Conservation (phyloP, 2,329 filamentous ascomycete species). For the Aspergillus brunneoviolaceus region DNA sequence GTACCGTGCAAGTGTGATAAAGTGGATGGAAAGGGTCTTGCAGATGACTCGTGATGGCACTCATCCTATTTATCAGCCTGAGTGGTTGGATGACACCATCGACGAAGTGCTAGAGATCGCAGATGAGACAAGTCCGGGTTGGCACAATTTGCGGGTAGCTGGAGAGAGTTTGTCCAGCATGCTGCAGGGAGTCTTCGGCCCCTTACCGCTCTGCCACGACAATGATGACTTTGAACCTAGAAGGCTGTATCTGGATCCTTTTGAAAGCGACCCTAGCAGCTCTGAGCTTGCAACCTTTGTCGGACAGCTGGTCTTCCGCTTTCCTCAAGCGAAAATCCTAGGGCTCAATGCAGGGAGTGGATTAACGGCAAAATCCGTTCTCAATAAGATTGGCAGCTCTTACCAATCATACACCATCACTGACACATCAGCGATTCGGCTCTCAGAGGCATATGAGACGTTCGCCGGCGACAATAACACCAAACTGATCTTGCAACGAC, state of each 20-base stretch:
- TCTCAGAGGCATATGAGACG: constrained; percentile 26
- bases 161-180: not conserved
- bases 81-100: not conserved
- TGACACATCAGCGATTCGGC: constrained; percentile 27
- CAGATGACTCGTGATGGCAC: not conserved
- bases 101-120: not conserved
- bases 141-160: not conserved
- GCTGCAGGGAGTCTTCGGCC: not conserved
- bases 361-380: constrained; percentile 5
- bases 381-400: not conserved
- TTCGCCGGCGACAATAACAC: constrained; percentile 21
- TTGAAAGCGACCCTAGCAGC: not conserved
- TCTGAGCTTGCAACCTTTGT: not conserved
- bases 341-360: constrained; percentile 23
- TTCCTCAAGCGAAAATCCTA: constrained; percentile 14
- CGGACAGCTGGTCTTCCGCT: constrained; percentile 3
- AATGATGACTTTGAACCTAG: not conserved
- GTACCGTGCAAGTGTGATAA: not conserved
- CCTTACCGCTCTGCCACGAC: not conserved
- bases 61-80: not conserved
- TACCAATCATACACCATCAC: constrained; percentile 19
- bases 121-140: not conserved
- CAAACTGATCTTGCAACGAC: constrained; percentile 20
- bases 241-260: not conserved
- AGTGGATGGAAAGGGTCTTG: not conserved